Base-by-base conservation (phyloP, 176 grass and related monocot genomes). In the Juncus inflexus region DNA sequence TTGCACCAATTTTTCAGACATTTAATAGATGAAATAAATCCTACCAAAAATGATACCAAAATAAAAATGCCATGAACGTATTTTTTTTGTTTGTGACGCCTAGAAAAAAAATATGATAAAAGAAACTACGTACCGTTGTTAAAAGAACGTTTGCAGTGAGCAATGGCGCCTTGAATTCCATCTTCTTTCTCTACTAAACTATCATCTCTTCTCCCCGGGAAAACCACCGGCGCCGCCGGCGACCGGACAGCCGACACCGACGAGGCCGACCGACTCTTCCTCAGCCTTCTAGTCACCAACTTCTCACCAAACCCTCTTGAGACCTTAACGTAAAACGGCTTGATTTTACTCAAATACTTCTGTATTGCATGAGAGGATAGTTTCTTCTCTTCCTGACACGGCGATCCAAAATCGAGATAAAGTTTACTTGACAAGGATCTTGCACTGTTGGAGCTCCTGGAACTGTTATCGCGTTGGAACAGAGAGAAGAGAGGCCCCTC, bases 101-200 rank as follows among this genome's bases (percentile, higher is more conserved):
- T 28, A 28, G 19, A 28, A 60, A 60, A 60, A 12, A 3, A 60
- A 12, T n/a, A 5, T 16, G 6, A 12, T 60, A 12, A 60, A 65
- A 42, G 19, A 28, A 28, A 28, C 0, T 28, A 38, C 2, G 39
- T 50, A 90, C 79, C 83, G 55, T 81, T 76, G 60, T 83, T 84
- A 57, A 99, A 73, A 2, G 94, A 99, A 54, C 90, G 83, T 64
- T 99, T 99, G 75, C 94, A 99, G 70, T 99, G 94, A 6, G 85
- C 85, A 79, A 99, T 99, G 72, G 94, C 94, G 77, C 94, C 86
- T 5, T 90, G 83, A 66, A 99, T 99, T 55, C 89, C 83, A 76
- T 99, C 94, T 77, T 99, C 88, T 65, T 90, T 77, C 80, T 99
- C 83, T 16, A 70, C 6, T 66, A 99, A 75, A 36, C 88, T 76